phyloP scores from a whole-genome alignment of 495 filamentous ascomycete species.

The Aspergillus saccharolyticus region DNA sequence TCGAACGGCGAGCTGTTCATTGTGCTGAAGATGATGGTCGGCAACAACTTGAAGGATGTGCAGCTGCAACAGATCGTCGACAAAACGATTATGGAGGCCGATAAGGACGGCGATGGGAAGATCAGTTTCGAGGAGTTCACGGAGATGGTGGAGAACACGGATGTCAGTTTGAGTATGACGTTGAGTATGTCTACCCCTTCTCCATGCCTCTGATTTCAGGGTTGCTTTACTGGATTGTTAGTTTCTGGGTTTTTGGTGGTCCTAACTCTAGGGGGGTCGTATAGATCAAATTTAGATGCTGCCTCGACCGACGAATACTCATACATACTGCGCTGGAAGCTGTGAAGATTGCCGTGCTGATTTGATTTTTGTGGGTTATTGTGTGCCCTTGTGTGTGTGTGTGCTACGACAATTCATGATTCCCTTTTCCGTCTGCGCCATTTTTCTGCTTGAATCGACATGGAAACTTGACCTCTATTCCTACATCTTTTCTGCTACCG shows the following conservation, averaged over 20 bases:
- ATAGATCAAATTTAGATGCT: not conserved
- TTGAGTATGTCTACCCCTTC: conserved; percentile 59
- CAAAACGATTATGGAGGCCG: conserved; percentile 99
- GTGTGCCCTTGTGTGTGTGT: not conserved
- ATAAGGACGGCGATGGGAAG: conserved; percentile 91
- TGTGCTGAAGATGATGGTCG: conserved; percentile 99
- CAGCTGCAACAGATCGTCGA: conserved; percentile 94
- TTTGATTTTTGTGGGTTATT: not conserved
- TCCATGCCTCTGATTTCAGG: not conserved
- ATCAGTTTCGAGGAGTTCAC: conserved; percentile 99
- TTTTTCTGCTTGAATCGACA: not conserved
- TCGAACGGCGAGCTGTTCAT: conserved; percentile 99
- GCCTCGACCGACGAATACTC: not conserved
- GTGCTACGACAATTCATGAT: not conserved
- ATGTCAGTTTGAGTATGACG: conserved; percentile 97
- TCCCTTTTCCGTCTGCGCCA: not conserved
- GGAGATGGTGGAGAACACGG: conserved; percentile 97
- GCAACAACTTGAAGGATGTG: conserved; percentile 97
- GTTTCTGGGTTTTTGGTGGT: not conserved
- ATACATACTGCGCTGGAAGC: not conserved
- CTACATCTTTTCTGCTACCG: too few species aligned
- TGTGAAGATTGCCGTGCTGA: not conserved
- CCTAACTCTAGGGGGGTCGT: not conserved
- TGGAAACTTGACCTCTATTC: too few species aligned
- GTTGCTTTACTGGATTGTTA: not conserved